phyloP scores from a whole-genome alignment of 1,284 basidiomycete genomes.

The Cutaneotrichosporon dermatis region DNA sequence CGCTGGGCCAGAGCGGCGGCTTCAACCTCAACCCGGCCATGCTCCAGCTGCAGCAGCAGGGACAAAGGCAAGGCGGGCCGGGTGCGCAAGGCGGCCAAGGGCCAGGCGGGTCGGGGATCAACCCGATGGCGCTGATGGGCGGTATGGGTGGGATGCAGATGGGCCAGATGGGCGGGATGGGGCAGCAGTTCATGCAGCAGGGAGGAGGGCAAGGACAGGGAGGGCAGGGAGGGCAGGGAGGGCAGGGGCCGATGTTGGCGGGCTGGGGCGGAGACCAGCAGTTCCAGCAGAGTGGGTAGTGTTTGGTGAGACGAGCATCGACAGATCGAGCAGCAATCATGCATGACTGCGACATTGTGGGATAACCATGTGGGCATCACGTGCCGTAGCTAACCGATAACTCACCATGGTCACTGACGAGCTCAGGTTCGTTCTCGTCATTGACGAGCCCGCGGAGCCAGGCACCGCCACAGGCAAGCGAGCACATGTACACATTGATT shows the following conservation, averaged over 20 bases:
- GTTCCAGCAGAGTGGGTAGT: neutral
- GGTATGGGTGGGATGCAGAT: constrained; percentile 1
- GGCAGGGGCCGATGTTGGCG: neutral
- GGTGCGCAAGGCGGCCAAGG: neutral
- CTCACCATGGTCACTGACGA: no score
- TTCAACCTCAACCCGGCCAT: constrained; percentile 5
- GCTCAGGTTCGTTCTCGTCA: no score
- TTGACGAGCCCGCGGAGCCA: no score
- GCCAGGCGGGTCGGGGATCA: neutral
- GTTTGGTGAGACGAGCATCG: no score
- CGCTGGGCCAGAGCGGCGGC: constrained; percentile 3
- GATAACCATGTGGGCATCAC: no score
- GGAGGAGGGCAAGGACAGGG: neutral
- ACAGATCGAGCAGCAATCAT: no score
- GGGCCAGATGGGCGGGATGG: neutral
- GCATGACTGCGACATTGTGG: no score
- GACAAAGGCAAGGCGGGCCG: neutral
- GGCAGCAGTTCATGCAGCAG: neutral
- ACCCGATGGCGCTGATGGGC: neutral
- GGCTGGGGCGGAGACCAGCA: neutral
- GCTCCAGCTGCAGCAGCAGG: constrained; percentile 2
- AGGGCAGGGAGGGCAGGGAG: no score
- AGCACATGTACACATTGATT: no score
- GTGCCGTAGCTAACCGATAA: no score
- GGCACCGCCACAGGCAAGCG: no score